A percentile compares a stretch with the other conserved stretches of the same genome.
phyloP scores from a whole-genome alignment of 305 asterid species.

The Ilex paraguariensis region DNA sequence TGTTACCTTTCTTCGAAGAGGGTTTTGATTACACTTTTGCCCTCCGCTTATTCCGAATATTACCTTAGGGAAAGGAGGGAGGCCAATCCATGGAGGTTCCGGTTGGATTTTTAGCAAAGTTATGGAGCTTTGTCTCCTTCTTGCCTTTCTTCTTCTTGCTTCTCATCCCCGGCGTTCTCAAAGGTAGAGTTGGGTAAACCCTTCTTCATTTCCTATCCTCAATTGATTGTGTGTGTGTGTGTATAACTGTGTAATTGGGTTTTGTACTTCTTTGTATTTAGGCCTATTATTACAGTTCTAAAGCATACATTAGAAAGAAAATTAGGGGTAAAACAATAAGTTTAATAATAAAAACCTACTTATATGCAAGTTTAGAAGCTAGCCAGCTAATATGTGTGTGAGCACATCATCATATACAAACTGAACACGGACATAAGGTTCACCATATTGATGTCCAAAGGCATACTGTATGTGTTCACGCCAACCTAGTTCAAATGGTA shows the following conservation, averaged over 20 bases:
- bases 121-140: conserved; percentile 74
- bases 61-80: not conserved
- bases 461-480: too few relatives aligned
- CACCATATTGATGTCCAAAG: too few relatives aligned
- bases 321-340: too few relatives aligned
- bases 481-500: too few relatives aligned
- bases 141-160: conserved; percentile 79
- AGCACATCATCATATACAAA: too few relatives aligned
- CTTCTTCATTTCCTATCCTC: not conserved
- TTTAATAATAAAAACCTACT: too few relatives aligned
- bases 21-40: not conserved
- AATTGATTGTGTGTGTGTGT: not conserved
- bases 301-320: not conserved
- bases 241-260: not conserved
- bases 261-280: not conserved
- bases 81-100: conserved; percentile 61
- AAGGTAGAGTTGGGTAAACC: conserved; percentile 37
- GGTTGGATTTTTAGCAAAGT: conserved; percentile 55
- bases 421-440: too few relatives aligned
- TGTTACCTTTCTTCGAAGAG: not conserved
- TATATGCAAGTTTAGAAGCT: too few relatives aligned
- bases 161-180: conserved; percentile 58
- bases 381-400: too few relatives aligned
- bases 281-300: not conserved
- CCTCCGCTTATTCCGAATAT: not conserved